Conservation (phyloP, 2,329 filamentous ascomycete species). For the Sarocladium oryzae region DNA sequence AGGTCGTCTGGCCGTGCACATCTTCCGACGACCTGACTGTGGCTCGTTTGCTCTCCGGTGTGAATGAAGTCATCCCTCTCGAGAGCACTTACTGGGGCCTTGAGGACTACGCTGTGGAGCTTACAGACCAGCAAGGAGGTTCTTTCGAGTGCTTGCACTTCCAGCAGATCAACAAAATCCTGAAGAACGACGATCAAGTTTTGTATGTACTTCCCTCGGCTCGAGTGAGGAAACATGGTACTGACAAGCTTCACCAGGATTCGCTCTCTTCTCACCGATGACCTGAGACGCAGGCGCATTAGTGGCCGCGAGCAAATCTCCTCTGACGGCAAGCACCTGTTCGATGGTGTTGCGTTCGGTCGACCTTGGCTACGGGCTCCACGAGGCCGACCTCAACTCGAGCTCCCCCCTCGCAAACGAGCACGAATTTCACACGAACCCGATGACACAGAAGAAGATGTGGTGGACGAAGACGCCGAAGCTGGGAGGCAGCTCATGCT, state of each 20-base stretch:
- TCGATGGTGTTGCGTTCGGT: constrained; percentile 83
- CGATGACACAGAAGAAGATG: constrained; percentile 34
- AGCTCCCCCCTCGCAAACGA: constrained; percentile 69
- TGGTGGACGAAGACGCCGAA: constrained; percentile 8
- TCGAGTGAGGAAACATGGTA: too few relatives aligned
- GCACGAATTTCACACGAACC: constrained; percentile 42
- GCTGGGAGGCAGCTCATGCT: constrained; percentile 24
- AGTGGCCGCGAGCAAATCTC: constrained; percentile 79
- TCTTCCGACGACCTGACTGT: constrained; percentile 59
- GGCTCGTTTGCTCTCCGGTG: constrained; percentile 66
- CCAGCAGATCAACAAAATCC: constrained; percentile 58
- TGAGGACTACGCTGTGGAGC: constrained; percentile 83
- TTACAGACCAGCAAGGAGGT: constrained; percentile 45
- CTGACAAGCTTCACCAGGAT: constrained; percentile 48
- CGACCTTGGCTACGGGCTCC: constrained; percentile 58
- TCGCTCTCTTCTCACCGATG: constrained; percentile 67
- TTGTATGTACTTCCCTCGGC: constrained; percentile 54
- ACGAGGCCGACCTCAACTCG: constrained; percentile 56
- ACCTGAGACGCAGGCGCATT: constrained; percentile 65
- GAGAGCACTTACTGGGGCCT: constrained; percentile 78
- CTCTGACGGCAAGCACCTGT: constrained; percentile 67
- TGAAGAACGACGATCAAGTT: constrained; percentile 80
- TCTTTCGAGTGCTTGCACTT: constrained; percentile 88
- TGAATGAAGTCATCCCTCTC: constrained; percentile 76
- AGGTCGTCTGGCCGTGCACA: constrained; percentile 64